Evolutionary conservation across 2,329 filamentous ascomycete species (phyloP), one percentile per base, ranked within the genome.

Genomic region (Scedosporium minutisporum): DNA sequence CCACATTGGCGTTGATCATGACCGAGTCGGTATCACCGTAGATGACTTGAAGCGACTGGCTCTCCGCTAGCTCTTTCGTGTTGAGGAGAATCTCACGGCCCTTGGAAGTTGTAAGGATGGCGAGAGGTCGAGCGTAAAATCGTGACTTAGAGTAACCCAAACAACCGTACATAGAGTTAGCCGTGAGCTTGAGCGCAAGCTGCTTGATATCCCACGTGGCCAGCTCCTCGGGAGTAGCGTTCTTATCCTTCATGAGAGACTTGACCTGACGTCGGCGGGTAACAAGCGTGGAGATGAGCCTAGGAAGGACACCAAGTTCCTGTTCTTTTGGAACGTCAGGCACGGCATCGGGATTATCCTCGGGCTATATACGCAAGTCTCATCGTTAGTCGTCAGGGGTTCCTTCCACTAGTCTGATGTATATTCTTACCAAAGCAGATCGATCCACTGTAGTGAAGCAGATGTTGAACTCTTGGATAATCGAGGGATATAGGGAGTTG

Each of bases 161-260:
- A 82, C 95, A 99, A 68, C 95, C 95, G 74, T 99, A 99, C 96
- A 99, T 99, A 67, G 93, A 97, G 78, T 99, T 99, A 71, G 95
- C 95, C 53, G 96, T 99, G 61, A 99, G 85, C 77, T 99, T 99
- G 70, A 99, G 78, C 29, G 95, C 96, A 73, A 96, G 82, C 75
- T 99, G 95, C 77, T 96, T 97, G 71, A 97, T 97, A 68, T 99
- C 95, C 93, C 93, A 99, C 0, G 93, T 92, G 3, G 92, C 89
- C 63, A 96, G 83, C 73, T 99, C 84, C 70, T 97, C 93, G 0
- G 87, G 72, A 0, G 91, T 96, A 3, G 93, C 93, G 63, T 80
- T 86, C 73, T 93, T 96, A 73, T 91, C 87, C 75, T 97, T 99
- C 96, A 99, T 99, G 63, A 97, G 80, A 67, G 88, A 90, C 79